Evolutionary conservation across 192 early-diverging fungal genomes (phyloP), one percentile per base, ranked within the genome.

Genomic region (Chytriomyces sp.): DNA sequence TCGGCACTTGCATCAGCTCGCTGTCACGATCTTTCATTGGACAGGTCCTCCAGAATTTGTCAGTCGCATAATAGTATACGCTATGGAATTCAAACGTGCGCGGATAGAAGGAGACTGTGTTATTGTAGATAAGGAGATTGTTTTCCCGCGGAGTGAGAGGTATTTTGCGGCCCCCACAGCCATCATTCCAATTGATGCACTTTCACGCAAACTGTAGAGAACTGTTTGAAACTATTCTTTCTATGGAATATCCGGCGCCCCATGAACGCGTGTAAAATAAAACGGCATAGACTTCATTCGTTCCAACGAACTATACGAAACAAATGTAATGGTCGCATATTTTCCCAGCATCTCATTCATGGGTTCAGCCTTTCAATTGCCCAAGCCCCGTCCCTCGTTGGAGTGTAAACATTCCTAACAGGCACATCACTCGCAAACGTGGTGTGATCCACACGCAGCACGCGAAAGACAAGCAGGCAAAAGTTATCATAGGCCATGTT

Each of bases 401-500:
- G n/a, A 28, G 54, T 62, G 37, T 77, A 75, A 19, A 80, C 34
- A 5, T 41, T 56, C 52, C 81, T 54, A 8, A 37, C 30, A 30
- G 80, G 80, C 8, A 74, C 70, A 58, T 58, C 28, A 14, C 19
- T 22, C 1, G 22, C 61, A 26, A 74, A 68, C 7, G 66, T 49
- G 28, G 81, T 80, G 59, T 90, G 85, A 7, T 88, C 86, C 12
- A 93, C 89, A 37, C 82, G 82, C 49, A 69, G 71, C 2, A 85
- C 81, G 59, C 90, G 90, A 60, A 90, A 91, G 2, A 90, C 80
- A 59, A 93, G 61, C 34, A 93, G 63, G 66, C 89, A 89, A 73
- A 90, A 92, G 69, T 92, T 91, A 60, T 93, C 91, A 59, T 91
- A 70, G 0, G 91, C 91, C 65, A 82, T 78, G 62, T 89, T 89